phyloP scores from a whole-genome alignment of 805 yeast species.

The Kodamaea sagamina region DNA sequence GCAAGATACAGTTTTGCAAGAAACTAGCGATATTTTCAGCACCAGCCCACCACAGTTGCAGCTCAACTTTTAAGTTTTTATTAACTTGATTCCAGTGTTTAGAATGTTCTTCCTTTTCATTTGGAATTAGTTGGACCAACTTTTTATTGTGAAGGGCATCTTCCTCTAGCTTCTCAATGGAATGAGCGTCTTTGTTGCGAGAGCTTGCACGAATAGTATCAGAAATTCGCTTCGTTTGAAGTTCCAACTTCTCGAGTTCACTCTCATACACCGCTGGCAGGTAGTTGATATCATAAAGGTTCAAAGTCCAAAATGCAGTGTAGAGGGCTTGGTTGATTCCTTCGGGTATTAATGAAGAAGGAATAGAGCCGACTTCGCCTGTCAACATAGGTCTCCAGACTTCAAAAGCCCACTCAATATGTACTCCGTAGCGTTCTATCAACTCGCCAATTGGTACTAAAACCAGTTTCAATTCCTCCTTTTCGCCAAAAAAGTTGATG shows the following conservation, averaged over 20 bases:
- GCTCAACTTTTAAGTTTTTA: slow-evolving; percentile 25
- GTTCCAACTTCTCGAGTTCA: slow-evolving; percentile 42
- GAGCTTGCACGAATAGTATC: slow-evolving; percentile 35
- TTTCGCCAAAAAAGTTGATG: slow-evolving; percentile 50
- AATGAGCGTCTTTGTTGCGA: slow-evolving; percentile 23
- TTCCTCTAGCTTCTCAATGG: slow-evolving; percentile 26
- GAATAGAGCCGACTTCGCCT: too few species aligned
- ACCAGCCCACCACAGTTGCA: slow-evolving; percentile 1
- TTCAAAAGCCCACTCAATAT: slow-evolving; percentile 52
- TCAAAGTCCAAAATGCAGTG: slow-evolving; percentile 67
- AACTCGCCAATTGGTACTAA: neutral
- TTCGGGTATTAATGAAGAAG: neutral
- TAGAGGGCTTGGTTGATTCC: neutral
- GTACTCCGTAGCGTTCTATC: slow-evolving; percentile 38
- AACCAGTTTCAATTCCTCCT: slow-evolving; percentile 18
- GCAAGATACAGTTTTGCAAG: slow-evolving; percentile 67
- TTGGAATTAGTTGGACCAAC: slow-evolving; percentile 28
- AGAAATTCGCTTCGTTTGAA: slow-evolving; percentile 34
- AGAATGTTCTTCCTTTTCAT: slow-evolving; percentile 36
- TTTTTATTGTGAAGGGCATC: slow-evolving; percentile 25
- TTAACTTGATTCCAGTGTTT: neutral
- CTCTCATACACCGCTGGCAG: slow-evolving; percentile 50
- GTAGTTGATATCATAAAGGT: slow-evolving; percentile 68
- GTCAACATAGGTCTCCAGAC: slow-evolving; percentile 6
- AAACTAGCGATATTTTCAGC: slow-evolving; percentile 28